Evolutionary conservation across 202 grass and related monocot genomes (phyloP), one percentile per base, ranked within the genome.

Genomic region (Cymbopogon flexuosus): DNA sequence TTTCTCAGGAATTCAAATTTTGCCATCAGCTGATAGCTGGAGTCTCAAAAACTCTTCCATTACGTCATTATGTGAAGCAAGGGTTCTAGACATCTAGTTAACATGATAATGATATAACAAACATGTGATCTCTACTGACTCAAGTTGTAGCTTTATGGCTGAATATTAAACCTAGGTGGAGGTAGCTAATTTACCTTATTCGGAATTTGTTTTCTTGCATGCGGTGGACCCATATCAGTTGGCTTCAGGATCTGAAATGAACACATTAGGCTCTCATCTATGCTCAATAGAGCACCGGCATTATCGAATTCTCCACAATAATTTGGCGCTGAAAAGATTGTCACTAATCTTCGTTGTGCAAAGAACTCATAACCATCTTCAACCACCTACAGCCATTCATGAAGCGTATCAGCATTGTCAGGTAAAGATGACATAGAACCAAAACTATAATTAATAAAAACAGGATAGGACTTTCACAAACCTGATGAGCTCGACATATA

Each of bases 291-390:
- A 77, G 87, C 91, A 85, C 87, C 91, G 1, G 18, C 91, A 64
- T 93, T 93, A 65, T 90, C 91, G 2, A 93, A 93, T 57, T 93
- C 84, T 40, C 87, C 90, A 33, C 90, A 93, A 46, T 93, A 93
- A 77, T 93, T 93, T 76, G 90, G 90, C 82, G 90, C 90, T 34
- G 90, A 93, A 76, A 93, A 93, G 42, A 93, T 93, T 72, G 91
- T 93, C n/a, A 93, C 91, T 78, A 90, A 83, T 93, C 91, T 87
- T 56, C 87, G 69, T 35, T 93, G 91, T 22, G 87, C 91, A 12
- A 93, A 93, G 76, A 93, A 93, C 82, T 93, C 85, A 0, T 93
- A 93, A 1, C 91, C 91, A 64, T 93, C 91, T 82, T 93, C 91
- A 61, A 93, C 87, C 31, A 93, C 91, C 91, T 90, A 68, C 5